phyloP scores from a whole-genome alignment of 768 basidiomycete species.

The Clitopilus hobsonii region DNA sequence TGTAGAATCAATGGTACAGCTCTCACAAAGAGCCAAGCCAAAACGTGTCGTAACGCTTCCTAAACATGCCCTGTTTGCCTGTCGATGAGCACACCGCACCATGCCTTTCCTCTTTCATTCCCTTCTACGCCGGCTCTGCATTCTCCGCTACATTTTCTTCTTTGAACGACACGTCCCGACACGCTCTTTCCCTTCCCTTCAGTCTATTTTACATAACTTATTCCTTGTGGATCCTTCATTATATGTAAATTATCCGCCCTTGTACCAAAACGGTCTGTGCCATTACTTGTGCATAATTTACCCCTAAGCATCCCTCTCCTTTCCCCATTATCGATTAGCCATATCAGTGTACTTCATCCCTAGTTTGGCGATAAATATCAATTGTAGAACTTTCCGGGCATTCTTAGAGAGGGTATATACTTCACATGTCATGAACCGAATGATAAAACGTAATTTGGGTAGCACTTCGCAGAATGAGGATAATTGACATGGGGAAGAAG shows the following conservation, averaged over 20 bases:
- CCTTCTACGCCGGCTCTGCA: neutral
- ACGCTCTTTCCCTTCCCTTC: neutral
- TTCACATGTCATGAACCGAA: too few species aligned
- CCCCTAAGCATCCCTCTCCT: neutral
- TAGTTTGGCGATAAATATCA: too few species aligned
- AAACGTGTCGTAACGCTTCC: conserved; percentile 24
- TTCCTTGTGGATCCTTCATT: neutral
- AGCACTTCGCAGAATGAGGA: neutral
- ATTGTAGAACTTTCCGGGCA: too few species aligned
- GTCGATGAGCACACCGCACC: conserved; percentile 24
- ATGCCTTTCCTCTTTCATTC: neutral
- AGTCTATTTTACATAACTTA: neutral
- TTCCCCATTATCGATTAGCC: too few species aligned
- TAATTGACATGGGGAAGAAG: too few species aligned
- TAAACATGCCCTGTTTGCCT: conserved; percentile 33
- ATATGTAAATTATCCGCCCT: neutral
- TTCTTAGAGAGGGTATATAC: too few species aligned
- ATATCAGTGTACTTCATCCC: too few species aligned
- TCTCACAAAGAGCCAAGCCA: conserved; percentile 14
- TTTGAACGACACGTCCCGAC: neutral
- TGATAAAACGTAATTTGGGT: too few species aligned
- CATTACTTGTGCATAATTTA: neutral
- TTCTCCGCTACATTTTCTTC: neutral
- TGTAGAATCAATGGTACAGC: conserved; percentile 43
- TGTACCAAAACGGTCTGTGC: neutral